A percentile compares a stretch with the other conserved stretches of the same genome.
Evolutionary conservation across 768 basidiomycete genomes (phyloP).

Genomic region (Lepiota venenata): DNA sequence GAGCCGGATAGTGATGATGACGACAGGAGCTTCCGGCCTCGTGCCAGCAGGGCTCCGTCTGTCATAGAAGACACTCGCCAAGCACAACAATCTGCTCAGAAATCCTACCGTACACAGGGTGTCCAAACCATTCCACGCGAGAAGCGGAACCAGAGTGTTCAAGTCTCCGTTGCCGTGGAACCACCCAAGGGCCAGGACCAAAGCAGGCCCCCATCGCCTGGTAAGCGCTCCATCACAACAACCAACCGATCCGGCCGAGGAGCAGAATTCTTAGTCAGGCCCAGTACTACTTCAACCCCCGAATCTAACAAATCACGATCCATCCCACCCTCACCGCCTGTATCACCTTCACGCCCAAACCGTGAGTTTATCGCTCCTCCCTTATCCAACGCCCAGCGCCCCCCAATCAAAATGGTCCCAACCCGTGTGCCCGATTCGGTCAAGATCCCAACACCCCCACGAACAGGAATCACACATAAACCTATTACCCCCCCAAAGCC

Average conservation of each 20-base stretch:
- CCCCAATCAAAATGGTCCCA: neutral
- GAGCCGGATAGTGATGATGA: slow-evolving; percentile 25
- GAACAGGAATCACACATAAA: neutral
- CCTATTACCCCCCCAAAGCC: neutral
- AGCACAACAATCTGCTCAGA: slow-evolving; percentile 34
- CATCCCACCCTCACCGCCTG: neutral
- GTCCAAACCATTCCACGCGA: slow-evolving; percentile 66
- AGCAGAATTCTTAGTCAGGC: neutral
- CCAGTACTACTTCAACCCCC: neutral
- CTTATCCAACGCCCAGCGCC: neutral
- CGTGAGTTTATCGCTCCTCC: neutral
- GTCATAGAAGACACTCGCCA: slow-evolving; percentile 28
- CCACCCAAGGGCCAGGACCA: slow-evolving; percentile 8
- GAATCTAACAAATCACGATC: neutral
- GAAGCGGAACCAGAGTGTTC: slow-evolving; percentile 53
- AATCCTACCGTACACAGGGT: slow-evolving; percentile 61
- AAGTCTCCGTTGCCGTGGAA: slow-evolving; percentile 39
- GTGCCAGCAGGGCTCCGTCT: slow-evolving; percentile 27
- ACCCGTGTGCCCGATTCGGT: neutral
- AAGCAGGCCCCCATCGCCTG: slow-evolving; percentile 14
- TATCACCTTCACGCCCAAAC: neutral
- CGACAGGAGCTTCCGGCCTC: slow-evolving; percentile 28
- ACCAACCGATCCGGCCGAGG: neutral
- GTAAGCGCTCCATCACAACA: slow-evolving; percentile 8
- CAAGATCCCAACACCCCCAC: neutral